phyloP scores from a whole-genome alignment of 148 eudicot species.

The Nepenthes mirabilis region DNA sequence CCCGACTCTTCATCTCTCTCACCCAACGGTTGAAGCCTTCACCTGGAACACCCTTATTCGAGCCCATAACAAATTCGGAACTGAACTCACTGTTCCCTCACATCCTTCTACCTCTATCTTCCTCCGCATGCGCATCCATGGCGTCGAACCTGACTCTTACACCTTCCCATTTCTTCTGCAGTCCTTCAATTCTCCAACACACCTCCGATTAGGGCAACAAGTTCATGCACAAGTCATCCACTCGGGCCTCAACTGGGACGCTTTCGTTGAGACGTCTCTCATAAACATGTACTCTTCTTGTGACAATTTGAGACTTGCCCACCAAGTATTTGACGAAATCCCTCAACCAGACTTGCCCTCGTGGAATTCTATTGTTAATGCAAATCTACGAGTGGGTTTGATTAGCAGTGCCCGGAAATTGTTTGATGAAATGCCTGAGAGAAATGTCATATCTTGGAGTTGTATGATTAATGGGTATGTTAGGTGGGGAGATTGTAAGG shows the following conservation, averaged over 20 bases:
- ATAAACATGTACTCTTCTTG: constrained; percentile 17
- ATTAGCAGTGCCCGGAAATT: constrained; percentile 13
- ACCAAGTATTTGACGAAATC: constrained; percentile 28
- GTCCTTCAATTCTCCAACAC: constrained; percentile 14
- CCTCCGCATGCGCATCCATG: constrained; percentile 19
- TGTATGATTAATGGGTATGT: constrained; percentile 27
- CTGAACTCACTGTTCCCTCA: neutral
- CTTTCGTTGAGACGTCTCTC: constrained; percentile 16
- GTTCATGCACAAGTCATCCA: constrained; percentile 15
- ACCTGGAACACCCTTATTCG: constrained; percentile 30
- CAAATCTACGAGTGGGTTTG: constrained; percentile 14
- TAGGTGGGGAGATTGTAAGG: constrained; percentile 13
- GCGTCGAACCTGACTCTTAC: constrained; percentile 25
- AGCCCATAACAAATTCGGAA: constrained; percentile 10
- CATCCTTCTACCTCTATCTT: constrained; percentile 14
- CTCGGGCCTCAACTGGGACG: constrained; percentile 9
- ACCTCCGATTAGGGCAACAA: constrained; percentile 12
- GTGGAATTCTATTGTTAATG: constrained; percentile 29
- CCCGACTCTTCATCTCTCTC: constrained; percentile 21
- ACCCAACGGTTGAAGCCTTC: constrained; percentile 24
- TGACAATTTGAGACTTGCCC: constrained; percentile 19
- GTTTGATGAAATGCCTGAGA: constrained; percentile 19
- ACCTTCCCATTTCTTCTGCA: constrained; percentile 37
- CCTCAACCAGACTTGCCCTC: constrained; percentile 20
- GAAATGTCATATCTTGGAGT: constrained; percentile 30